Base-by-base conservation (phyloP, 495 filamentous ascomycete species). In the Glarea lozoyensis region DNA sequence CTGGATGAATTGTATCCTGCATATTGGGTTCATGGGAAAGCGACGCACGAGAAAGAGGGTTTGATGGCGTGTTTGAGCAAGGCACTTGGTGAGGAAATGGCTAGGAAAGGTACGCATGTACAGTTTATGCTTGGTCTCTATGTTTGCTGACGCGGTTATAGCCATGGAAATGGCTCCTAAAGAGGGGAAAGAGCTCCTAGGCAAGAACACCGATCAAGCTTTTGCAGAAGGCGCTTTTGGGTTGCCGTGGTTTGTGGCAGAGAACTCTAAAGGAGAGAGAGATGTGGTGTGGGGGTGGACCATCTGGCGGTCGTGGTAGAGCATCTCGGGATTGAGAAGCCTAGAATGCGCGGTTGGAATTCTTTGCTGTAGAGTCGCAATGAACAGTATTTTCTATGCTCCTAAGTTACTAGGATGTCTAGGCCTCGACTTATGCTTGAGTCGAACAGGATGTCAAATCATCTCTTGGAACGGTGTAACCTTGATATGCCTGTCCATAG, bases 211-310 rank as follows among this genome's bases (percentile, higher is more conserved):
- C 0, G 67, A 81, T 25, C 42, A 45, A 12, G 75, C 78, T 2
- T 70, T 86, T 34, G 62, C 54, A 18, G 62, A 70, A 5, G 82
- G 79, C 5, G 79, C 78, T 1, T 88, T 88, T 60, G 83, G 82
- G 4, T 52, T 87, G 20, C 83, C 83, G 0, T 87, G 81, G 81
- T 73, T 82, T 48, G 70, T 74, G 22, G 79, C 79, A 61, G 75
- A 75, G 15, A 76, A 84, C 53, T 23, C 58, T 4, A 56, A 70
- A 27, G 80, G 81, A 3, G 53, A 73, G 50, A 82, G 57, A 9
- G 77, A 87, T 38, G 62, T 66, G 0, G 85, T 81, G 59, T 86
- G 74, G 69, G 82, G 83, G 69, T 86, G 37, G 81, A 85, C 61
- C 78, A 83, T 55, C 43, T 86, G 11, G 80, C 72, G 0, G 75